phyloP scores from a whole-genome alignment of 495 filamentous ascomycete genomes.

The Ascodesmis nigricans region DNA sequence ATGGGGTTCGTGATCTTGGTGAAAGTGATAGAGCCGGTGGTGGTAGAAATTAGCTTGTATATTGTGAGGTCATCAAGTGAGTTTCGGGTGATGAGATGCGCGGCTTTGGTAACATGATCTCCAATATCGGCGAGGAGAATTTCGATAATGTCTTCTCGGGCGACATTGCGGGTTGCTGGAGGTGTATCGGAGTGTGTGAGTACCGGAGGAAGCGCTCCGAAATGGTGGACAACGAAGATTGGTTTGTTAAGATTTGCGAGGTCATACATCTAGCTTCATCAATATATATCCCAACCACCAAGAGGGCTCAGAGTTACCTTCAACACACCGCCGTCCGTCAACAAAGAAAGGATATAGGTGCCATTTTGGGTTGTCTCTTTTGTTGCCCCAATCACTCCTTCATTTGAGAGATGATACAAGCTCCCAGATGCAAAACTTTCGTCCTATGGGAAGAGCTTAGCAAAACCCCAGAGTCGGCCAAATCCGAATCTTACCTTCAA shows the following conservation, averaged over 20 bases:
- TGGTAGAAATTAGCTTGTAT: slow-evolving; percentile 51
- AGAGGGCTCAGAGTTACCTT: too few species aligned
- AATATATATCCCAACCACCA: background rate
- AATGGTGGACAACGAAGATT: slow-evolving; percentile 41
- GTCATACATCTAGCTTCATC: slow-evolving; percentile 32
- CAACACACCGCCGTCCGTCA: too few species aligned
- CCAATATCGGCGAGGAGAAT: slow-evolving; percentile 67
- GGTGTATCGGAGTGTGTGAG: slow-evolving; percentile 29
- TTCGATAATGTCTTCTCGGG: slow-evolving; percentile 50
- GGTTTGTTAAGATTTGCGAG: slow-evolving; percentile 38
- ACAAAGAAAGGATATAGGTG: too few species aligned
- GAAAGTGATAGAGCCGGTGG: slow-evolving; percentile 37
- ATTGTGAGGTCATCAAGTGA: slow-evolving; percentile 62
- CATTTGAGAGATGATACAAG: too few species aligned
- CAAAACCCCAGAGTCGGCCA: background rate
- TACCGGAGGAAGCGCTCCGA: slow-evolving; percentile 56
- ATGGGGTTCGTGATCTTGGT: slow-evolving; percentile 46
- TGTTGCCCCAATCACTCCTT: too few species aligned
- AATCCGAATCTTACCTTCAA: slow-evolving; percentile 38
- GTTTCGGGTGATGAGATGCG: slow-evolving; percentile 65
- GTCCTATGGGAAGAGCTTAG: too few species aligned
- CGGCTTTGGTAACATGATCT: slow-evolving; percentile 40
- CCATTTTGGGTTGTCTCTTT: too few species aligned
- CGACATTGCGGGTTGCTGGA: slow-evolving; percentile 29
- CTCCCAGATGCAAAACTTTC: too few species aligned